Conservation (phyloP, 805 yeast species). For the Ogataea naganishii region DNA sequence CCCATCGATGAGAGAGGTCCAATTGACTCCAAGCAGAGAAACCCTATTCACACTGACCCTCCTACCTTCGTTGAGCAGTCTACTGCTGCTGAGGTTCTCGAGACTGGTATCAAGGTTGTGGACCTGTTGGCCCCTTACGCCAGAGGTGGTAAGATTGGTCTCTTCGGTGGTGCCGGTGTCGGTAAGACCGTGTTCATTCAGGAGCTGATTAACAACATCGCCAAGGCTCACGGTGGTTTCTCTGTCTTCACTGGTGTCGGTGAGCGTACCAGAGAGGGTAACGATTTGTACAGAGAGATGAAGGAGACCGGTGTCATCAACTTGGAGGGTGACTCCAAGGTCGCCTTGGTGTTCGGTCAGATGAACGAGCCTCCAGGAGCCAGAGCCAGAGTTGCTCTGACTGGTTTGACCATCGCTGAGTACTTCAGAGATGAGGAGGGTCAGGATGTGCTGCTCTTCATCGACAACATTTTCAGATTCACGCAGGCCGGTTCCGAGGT, state of each 20-base stretch:
- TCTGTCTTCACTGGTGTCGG: conserved; percentile 99
- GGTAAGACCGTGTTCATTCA: conserved; percentile 99
- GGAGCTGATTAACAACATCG: conserved; percentile 99
- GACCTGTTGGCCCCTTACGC: conserved; percentile 99
- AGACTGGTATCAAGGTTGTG: conserved; percentile 99
- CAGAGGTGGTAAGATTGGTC: conserved; percentile 99
- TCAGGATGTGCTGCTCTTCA: conserved; percentile 98
- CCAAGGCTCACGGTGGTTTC: conserved; percentile 99
- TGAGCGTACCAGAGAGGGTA: conserved; percentile 99
- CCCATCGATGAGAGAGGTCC: conserved; percentile 99
- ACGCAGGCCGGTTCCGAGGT: conserved; percentile 99
- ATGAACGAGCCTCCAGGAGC: conserved; percentile 99
- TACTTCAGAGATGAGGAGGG: conserved; percentile 99
- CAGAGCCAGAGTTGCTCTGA: conserved; percentile 99
- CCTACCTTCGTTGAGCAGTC: conserved; percentile 96
- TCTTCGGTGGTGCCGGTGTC: conserved; percentile 99
- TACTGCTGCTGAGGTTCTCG: conserved; percentile 95
- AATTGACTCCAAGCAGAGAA: conserved; percentile 81
- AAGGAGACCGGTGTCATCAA: conserved; percentile 99
- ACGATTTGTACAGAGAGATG: conserved; percentile 99
- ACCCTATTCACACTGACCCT: conserved; percentile 99
- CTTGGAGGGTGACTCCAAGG: conserved; percentile 99
- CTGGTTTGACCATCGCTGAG: conserved; percentile 99
- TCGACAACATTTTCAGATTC: conserved; percentile 99
- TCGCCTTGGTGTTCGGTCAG: conserved; percentile 98